Evolutionary conservation across 1,284 basidiomycete species (phyloP), one percentile per base, ranked within the genome.

Genomic region (Ustilago nuda): DNA sequence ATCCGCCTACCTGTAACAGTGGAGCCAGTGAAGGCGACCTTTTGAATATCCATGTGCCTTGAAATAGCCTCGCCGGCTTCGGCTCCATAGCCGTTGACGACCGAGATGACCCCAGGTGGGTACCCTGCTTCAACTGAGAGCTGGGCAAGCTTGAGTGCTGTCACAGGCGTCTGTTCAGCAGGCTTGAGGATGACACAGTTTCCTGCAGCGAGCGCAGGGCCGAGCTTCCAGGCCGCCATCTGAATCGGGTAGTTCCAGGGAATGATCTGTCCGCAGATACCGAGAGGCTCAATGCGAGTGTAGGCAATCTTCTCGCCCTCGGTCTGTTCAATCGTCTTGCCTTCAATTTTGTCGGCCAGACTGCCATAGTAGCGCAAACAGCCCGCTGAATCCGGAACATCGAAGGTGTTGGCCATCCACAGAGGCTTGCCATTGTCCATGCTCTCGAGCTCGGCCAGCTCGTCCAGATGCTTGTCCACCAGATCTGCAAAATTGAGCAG

Each of bases 201-300:
- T 8, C 87, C 87, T 3, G 86, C 87, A 0, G 86, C 79, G 53
- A 87, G 84, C 6, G 87, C 87, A 2, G 84, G 83, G 3, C 84
- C 86, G 6, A 94, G 92, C 88, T 96, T 79, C 71, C 65, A 81
- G 13, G 77, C 76, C 12, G 75, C 61, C 63, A 82, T 73, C 55
- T 65, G 64, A 23, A 74, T 69, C 8, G 94, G 94, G 84, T 94
- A 95, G 87, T 95, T 95, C 76, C 72, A 81, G 11, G 74, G 80
- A 43, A 73, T 78, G 59, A 82, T 82, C 39, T 78, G 76, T 8
- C 76, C 80, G 27, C 69, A 94, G 67, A 97, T 94, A 77, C 95
- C 96, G 76, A 97, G 91, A 8, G 95, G 95, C 87, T 98, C 95
- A 85, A 95, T 93, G 35, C 91, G 89, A 87, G 87, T 92, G 91